These are phyloP conservation scores for Sphenostylis stenocarpa DNA, from an alignment of 306 rosid species.

Conservation along the genomic window DNA sequence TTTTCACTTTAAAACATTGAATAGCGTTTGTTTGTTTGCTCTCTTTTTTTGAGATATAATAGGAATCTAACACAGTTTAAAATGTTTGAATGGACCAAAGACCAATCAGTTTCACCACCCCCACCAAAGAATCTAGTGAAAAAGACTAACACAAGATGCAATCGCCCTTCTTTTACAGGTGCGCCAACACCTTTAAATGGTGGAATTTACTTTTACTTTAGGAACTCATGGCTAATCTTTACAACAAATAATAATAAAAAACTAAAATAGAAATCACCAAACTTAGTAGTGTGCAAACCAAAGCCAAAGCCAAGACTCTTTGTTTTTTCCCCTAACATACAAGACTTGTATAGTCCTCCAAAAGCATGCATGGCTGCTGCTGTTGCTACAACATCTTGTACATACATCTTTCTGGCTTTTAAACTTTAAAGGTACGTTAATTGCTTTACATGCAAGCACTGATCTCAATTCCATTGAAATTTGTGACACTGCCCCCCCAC, in stretches of 20 bases:
- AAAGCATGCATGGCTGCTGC: conserved; percentile 46
- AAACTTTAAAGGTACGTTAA: conserved; percentile 32
- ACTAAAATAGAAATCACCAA: conserved; percentile 27
- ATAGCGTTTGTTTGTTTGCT: conserved; percentile 35
- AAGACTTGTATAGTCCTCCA: conserved; percentile 29
- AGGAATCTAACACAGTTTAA: conserved; percentile 36
- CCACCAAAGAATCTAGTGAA: conserved; percentile 58
- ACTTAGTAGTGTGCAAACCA: conserved; percentile 41
- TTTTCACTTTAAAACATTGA: conserved; percentile 40
- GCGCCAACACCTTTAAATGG: conserved; percentile 59
- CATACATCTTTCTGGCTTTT: conserved; percentile 25
- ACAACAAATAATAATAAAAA: conserved; percentile 24
- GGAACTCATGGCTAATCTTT: conserved; percentile 51
- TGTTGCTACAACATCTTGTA: conserved; percentile 26
- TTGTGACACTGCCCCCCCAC: conserved; percentile 22
- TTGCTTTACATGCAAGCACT: conserved; percentile 49
- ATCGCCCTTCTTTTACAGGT: conserved; percentile 55
- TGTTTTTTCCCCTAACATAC: conserved; percentile 12
- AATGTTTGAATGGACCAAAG: conserved; percentile 56
- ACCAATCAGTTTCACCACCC: conserved; percentile 45
- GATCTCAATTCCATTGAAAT: conserved; percentile 33
- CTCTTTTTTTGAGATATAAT: conserved; percentile 25
- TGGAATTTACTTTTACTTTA: conserved; percentile 64
- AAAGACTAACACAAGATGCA: conserved; percentile 55
- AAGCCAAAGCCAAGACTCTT: conserved; percentile 46